Conservation (phyloP, 2,329 filamentous ascomycete species). For the Triangularia verruculosa region DNA sequence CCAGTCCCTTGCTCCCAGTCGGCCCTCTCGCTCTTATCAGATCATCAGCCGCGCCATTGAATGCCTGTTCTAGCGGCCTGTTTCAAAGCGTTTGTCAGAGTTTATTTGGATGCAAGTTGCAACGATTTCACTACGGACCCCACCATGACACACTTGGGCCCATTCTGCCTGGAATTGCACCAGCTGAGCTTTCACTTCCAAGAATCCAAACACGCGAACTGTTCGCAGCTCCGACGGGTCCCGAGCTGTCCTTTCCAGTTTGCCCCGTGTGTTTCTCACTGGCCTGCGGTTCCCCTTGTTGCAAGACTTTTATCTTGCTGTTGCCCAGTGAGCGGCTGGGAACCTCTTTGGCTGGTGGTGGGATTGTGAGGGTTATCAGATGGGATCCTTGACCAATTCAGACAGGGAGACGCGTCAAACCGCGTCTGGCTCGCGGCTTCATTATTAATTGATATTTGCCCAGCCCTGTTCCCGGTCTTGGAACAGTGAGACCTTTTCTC, state of each 20-base stretch:
- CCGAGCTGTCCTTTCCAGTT: neutral
- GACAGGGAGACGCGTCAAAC: neutral
- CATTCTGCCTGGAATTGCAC: neutral
- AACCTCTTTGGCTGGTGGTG: conserved; percentile 1
- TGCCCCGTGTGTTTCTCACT: neutral
- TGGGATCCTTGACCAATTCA: conserved; percentile 4
- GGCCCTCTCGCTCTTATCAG: conserved; percentile 24
- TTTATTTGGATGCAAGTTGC: neutral
- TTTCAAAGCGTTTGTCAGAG: neutral
- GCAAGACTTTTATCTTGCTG: neutral
- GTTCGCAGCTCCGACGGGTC: neutral
- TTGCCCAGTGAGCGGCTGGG: neutral
- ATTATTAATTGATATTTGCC: conserved; percentile 9
- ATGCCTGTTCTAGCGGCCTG: neutral
- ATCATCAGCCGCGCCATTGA: conserved; percentile 20
- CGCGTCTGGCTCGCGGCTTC: conserved; percentile 3
- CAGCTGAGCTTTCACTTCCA: neutral
- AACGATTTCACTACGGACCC: conserved; percentile 4
- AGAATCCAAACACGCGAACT: neutral
- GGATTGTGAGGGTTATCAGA: neutral
- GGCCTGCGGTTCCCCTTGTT: neutral
- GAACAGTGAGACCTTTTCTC: conserved; percentile 1
- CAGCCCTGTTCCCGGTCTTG: conserved; percentile 2
- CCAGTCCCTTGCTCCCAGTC: conserved; percentile 5
- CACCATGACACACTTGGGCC: conserved; percentile 16